Base-by-base conservation (phyloP, 345 rosid species). In the Zanthoxylum bungeanum region DNA sequence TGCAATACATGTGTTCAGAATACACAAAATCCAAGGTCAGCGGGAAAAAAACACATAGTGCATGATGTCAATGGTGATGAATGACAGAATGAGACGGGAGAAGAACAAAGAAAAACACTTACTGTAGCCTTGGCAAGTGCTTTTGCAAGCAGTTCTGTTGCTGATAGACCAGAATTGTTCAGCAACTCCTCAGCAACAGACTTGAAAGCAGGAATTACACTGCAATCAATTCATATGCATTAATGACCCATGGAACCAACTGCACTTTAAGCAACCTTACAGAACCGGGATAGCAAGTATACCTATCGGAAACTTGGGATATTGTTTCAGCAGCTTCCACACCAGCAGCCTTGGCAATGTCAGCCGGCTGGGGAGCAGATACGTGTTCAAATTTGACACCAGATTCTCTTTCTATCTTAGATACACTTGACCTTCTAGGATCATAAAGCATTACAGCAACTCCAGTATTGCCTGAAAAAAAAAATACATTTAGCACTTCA, bases 401-500 rank as follows among this genome's bases (percentile, higher is more conserved):
- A 56, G 98, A 84, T 78, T 93, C 91, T 74, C 80, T 85, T 66
- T 89, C 92, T 24, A 96, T 96, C 80, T 49, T 93, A 28, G 98
- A 83, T 65, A 93, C 44, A 57, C 73, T 88, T 2, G 92, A 79
- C 82, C 82, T 89, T 80, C 93, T 87, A 44, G 99, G 89, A 74
- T 96, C 99, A 74, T 79, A 93, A 21, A 96, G 95, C 91, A 87
- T 96, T 31, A 96, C 98, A 22, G 99, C 98, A 70, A 96, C 87
- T 34, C 99, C 97, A 75, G 89, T 82, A 79, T 96, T 93, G 51
- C 99, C 98, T 92, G 74, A 50, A 75, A 72, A 72, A 24, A 50
- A 4, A 25, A 64, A n/a, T 22, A 30, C 28, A 28, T n/a, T 77
- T 37, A 69, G 66, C 53, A 81, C 46, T 17, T 50, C 31, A 61